Evolutionary conservation across 331 rosid species (phyloP).

Genomic region (Prunus yedoensis): DNA sequence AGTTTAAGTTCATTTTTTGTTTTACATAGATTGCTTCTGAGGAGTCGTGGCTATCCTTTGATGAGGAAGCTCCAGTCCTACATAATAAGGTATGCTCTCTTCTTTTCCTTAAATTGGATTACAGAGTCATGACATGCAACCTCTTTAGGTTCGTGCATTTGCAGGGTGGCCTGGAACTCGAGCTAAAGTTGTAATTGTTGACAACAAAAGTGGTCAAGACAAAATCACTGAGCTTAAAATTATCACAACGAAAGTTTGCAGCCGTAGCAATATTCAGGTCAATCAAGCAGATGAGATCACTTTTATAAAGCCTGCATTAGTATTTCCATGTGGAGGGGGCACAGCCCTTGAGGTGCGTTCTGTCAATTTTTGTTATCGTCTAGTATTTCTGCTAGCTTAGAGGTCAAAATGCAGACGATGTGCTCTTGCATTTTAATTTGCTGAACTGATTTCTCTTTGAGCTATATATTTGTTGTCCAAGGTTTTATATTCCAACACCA

Average conservation of each 20-base stretch:
- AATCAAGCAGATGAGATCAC: conserved; percentile 49
- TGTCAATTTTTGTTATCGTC: conserved; percentile 4
- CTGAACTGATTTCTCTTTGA: not conserved
- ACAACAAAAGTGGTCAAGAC: conserved; percentile 44
- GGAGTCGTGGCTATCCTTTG: conserved; percentile 82
- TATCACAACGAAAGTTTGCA: conserved; percentile 67
- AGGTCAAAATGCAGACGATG: not conserved
- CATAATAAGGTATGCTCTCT: conserved; percentile 73
- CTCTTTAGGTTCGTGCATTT: conserved; percentile 88
- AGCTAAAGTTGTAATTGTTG: conserved; percentile 57
- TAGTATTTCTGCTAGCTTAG: not conserved
- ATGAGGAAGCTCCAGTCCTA: conserved; percentile 71
- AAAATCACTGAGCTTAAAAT: conserved; percentile 69
- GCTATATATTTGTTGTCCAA: not conserved
- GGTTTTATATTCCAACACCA: not conserved
- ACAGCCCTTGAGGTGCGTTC: conserved; percentile 72
- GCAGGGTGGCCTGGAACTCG: conserved; percentile 99
- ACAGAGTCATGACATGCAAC: conserved; percentile 49
- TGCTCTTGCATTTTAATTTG: not conserved
- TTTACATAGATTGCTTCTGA: conserved; percentile 69
- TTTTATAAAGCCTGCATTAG: conserved; percentile 54
- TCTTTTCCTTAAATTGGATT: conserved; percentile 27
- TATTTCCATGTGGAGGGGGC: conserved; percentile 65
- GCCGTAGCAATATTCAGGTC: conserved; percentile 32
- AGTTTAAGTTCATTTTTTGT: conserved; percentile 21